These are phyloP conservation scores for Saturnispora sanitii DNA, from an alignment of 805 yeast species.

Conservation along the genomic window DNA sequence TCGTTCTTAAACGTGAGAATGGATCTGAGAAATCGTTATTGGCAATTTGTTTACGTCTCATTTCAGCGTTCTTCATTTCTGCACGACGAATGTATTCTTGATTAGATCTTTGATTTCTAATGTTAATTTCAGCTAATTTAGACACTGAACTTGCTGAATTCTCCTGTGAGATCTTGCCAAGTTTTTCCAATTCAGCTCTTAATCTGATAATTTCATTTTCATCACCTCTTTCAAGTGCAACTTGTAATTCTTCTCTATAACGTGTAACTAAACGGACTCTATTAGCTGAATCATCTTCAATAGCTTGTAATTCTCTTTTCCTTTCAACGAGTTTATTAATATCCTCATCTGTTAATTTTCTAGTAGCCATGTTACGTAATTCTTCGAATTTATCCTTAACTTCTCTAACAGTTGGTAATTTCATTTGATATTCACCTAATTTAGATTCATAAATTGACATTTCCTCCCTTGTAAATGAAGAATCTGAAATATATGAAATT, in stretches of 20 bases:
- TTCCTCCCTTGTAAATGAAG: constrained; percentile 60
- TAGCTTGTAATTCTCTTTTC: constrained; percentile 50
- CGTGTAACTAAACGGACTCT: constrained; percentile 68
- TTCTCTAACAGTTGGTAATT: constrained; percentile 54
- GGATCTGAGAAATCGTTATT: constrained; percentile 52
- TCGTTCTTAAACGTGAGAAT: constrained; percentile 80
- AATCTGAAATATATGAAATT: constrained; percentile 72
- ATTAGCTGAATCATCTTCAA: constrained; percentile 52
- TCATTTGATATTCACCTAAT: constrained; percentile 12
- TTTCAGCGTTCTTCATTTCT: constrained; percentile 54
- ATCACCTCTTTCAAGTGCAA: constrained; percentile 56
- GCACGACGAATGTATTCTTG: constrained; percentile 70
- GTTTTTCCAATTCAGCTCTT: constrained; percentile 18
- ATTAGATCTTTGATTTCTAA: constrained; percentile 77
- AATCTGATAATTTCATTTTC: constrained; percentile 36
- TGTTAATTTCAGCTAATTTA: constrained; percentile 63
- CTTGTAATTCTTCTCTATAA: constrained; percentile 62
- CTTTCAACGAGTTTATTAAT: constrained; percentile 69
- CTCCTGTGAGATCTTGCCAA: constrained; percentile 6
- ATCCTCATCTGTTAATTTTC: constrained; percentile 60
- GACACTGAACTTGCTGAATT: constrained; percentile 18
- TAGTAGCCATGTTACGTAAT: constrained; percentile 51
- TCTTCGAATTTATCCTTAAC: constrained; percentile 56
- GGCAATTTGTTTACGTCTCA: constrained; percentile 36
- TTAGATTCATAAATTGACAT: constrained; percentile 49